Conservation (phyloP, 176 grass and related monocot species). For the Ensete ventricosum region DNA sequence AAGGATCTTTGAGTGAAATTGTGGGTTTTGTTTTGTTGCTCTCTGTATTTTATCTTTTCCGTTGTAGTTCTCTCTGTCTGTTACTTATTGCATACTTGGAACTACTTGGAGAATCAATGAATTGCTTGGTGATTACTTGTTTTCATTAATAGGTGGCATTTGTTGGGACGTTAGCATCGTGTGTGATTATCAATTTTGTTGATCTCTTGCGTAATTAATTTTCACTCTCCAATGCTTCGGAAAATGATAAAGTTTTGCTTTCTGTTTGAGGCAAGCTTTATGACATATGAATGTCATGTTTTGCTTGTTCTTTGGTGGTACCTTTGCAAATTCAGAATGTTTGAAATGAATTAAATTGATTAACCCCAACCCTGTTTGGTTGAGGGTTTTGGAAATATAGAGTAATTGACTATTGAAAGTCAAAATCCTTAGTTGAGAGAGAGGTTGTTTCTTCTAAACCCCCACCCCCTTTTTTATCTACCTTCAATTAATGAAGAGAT, state of each 20-base stretch:
- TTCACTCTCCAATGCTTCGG: background rate
- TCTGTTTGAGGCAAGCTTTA: background rate
- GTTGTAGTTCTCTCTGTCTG: background rate
- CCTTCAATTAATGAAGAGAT: background rate
- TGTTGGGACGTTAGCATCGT: background rate
- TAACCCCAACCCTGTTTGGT: background rate
- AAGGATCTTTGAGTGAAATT: background rate
- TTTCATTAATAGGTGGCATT: background rate
- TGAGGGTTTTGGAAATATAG: background rate
- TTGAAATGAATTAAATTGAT: background rate
- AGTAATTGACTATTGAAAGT: background rate
- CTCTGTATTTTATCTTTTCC: background rate
- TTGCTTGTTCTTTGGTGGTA: background rate
- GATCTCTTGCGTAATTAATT: background rate
- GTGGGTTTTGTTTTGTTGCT: background rate
- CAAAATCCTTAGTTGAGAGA: background rate
- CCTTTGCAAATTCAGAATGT: background rate
- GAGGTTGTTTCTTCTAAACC: background rate
- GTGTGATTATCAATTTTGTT: background rate
- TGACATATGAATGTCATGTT: background rate
- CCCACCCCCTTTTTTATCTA: background rate
- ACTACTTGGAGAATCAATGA: background rate
- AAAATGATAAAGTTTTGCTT: background rate
- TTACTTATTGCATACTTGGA: background rate
- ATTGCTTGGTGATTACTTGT: background rate